These are phyloP conservation scores for Nymphaea thermarum DNA, from an alignment of 164 flowering plant genomes.

Conservation along the genomic window DNA sequence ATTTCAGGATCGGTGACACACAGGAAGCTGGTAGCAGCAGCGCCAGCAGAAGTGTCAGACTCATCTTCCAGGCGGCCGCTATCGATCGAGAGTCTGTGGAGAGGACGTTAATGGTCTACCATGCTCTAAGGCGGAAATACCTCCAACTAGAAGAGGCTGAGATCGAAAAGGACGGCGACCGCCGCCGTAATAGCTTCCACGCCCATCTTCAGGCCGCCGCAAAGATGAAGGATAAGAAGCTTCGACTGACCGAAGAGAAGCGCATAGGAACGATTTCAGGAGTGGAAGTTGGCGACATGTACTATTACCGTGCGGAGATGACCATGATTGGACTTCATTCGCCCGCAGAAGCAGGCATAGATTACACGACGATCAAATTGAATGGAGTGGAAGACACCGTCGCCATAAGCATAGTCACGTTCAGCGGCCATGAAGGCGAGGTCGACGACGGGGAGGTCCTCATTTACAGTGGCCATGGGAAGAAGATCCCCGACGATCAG, in stretches of 20 bases:
- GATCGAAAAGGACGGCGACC: background rate
- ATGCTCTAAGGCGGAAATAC: slow-evolving; percentile 25
- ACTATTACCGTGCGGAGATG: slow-evolving; percentile 44
- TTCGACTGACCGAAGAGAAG: slow-evolving; percentile 27
- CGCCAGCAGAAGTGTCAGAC: too few relatives aligned
- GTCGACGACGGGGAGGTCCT: slow-evolving; percentile 30
- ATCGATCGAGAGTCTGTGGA: slow-evolving; percentile 18
- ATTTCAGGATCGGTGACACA: too few relatives aligned
- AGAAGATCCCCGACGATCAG: slow-evolving; percentile 27
- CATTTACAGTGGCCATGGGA: slow-evolving; percentile 44
- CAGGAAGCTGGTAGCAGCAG: too few relatives aligned
- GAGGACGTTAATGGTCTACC: slow-evolving; percentile 19
- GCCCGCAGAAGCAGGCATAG: slow-evolving; percentile 50
- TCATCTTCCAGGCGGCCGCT: too few relatives aligned
- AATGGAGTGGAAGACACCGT: slow-evolving; percentile 13
- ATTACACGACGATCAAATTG: slow-evolving; percentile 22
- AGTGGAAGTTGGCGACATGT: slow-evolving; percentile 47
- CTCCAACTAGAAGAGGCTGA: slow-evolving; percentile 21
- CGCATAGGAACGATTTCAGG: slow-evolving; percentile 44
- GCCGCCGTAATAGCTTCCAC: slow-evolving; percentile 4
- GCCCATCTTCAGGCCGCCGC: slow-evolving; percentile 30
- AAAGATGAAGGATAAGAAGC: slow-evolving; percentile 22
- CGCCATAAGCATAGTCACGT: slow-evolving; percentile 47
- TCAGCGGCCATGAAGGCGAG: slow-evolving; percentile 39
- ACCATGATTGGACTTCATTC: slow-evolving; percentile 44